A percentile compares a stretch with the other conserved stretches of the same genome.
phyloP scores from a whole-genome alignment of 305 asterid species.

The Nicotiana rustica region DNA sequence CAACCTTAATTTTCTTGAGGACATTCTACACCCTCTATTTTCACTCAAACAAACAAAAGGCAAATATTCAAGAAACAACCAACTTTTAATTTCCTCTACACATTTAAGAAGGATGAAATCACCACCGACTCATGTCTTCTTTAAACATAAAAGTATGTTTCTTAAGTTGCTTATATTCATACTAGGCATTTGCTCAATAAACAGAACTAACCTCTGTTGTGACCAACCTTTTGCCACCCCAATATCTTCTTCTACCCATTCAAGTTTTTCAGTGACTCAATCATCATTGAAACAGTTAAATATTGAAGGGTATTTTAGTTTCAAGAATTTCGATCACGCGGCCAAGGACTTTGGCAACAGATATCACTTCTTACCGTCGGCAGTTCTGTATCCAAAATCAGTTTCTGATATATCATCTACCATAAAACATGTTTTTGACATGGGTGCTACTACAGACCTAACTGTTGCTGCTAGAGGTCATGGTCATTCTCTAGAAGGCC shows the following conservation, averaged over 20 bases:
- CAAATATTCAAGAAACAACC: conserved; percentile 22
- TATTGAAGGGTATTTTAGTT: conserved; percentile 69
- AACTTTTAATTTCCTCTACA: conserved; percentile 25
- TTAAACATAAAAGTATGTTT: conserved; percentile 52
- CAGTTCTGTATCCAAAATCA: conserved; percentile 76
- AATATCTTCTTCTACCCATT: conserved; percentile 23
- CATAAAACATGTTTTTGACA: conserved; percentile 51
- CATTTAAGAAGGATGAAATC: conserved; percentile 46
- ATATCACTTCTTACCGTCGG: conserved; percentile 67
- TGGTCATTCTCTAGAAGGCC: conserved; percentile 87
- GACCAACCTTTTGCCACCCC: conserved; percentile 42
- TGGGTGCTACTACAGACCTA: conserved; percentile 61
- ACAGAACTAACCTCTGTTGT: conserved; percentile 48
- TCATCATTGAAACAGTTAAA: conserved; percentile 51
- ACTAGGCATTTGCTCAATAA: conserved; percentile 55
- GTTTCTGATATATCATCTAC: conserved; percentile 70
- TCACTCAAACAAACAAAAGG: conserved; percentile 21
- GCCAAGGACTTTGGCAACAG: conserved; percentile 82
- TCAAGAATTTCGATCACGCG: conserved; percentile 56
- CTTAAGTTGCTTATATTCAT: conserved; percentile 53
- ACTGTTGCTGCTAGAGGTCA: conserved; percentile 90
- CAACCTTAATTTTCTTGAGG: conserved; percentile 40
- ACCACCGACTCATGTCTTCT: conserved; percentile 41
- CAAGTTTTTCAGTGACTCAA: conserved; percentile 39
- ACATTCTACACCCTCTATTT: conserved; percentile 44